Conservation (phyloP, 306 rosid genomes). For the Vigna reflexopilosa region DNA sequence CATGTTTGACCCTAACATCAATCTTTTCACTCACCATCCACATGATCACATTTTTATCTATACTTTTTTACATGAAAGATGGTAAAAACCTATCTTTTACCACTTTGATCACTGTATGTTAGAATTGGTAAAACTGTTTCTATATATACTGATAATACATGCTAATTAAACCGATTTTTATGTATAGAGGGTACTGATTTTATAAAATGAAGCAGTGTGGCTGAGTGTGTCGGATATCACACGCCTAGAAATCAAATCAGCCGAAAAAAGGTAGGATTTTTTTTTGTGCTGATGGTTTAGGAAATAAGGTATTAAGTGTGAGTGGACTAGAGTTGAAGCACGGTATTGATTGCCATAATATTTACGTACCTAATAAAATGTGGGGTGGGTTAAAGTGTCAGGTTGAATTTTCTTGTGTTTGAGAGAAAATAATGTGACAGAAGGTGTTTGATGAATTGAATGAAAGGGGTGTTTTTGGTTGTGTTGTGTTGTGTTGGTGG, state of each 20-base stretch:
- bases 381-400: conserved; percentile 23
- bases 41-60: no score
- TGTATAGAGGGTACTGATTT: background rate
- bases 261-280: no score
- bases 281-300: background rate
- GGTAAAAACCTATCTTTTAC: no score
- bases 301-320: background rate
- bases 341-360: background rate
- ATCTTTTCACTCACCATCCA: no score
- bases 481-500: conserved; percentile 68
- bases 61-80: no score
- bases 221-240: background rate
- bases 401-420: background rate
- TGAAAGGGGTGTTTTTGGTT: conserved; percentile 39
- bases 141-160: background rate
- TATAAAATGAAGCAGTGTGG: background rate
- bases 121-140: no score
- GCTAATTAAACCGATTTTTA: background rate
- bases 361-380: conserved; percentile 11
- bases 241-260: background rate
- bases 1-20: no score
- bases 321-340: background rate
- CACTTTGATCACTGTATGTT: no score
- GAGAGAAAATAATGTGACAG: conserved; percentile 1
- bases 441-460: conserved; percentile 40